Evolutionary conservation across 1,284 basidiomycete genomes (phyloP).

Genomic region (Ustilago nuda): DNA sequence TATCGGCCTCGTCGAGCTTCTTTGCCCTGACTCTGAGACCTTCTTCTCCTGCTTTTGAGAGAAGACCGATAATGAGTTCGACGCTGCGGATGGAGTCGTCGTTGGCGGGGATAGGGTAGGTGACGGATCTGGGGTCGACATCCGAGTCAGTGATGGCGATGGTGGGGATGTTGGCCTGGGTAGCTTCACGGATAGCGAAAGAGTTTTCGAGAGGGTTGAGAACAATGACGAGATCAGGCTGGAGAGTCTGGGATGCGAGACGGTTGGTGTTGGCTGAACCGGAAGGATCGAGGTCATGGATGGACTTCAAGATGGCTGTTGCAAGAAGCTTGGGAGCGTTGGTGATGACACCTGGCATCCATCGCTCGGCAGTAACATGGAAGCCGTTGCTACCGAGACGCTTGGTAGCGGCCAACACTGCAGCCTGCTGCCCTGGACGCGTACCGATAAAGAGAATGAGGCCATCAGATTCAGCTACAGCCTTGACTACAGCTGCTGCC

Average conservation of each 20-base stretch:
- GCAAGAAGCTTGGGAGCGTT: constrained; percentile 78
- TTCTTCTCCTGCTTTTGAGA: constrained; percentile 84
- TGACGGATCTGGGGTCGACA: constrained; percentile 93
- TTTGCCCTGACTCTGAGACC: constrained; percentile 54
- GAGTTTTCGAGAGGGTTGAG: constrained; percentile 88
- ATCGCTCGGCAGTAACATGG: constrained; percentile 83
- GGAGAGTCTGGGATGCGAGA: constrained; percentile 75
- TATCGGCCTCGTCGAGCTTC: constrained; percentile 57
- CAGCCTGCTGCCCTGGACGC: constrained; percentile 79
- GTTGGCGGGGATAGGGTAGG: constrained; percentile 98
- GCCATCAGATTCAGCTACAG: constrained; percentile 84
- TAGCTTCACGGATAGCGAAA: constrained; percentile 70
- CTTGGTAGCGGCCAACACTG: constrained; percentile 83
- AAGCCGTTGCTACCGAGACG: constrained; percentile 77
- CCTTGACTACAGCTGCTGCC: constrained; percentile 86
- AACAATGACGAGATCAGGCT: constrained; percentile 88
- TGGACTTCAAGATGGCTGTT: constrained; percentile 56
- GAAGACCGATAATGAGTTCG: constrained; percentile 87
- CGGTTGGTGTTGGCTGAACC: constrained; percentile 47
- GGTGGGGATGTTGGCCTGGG: constrained; percentile 70
- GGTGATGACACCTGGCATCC: constrained; percentile 93
- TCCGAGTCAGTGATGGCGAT: constrained; percentile 87
- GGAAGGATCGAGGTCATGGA: constrained; percentile 41
- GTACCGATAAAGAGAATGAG: constrained; percentile 91
- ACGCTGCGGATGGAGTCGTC: constrained; percentile 92